Evolutionary conservation across 306 rosid species (phyloP), one percentile per base, ranked within the genome.

Genomic region (Medicago lupulina): DNA sequence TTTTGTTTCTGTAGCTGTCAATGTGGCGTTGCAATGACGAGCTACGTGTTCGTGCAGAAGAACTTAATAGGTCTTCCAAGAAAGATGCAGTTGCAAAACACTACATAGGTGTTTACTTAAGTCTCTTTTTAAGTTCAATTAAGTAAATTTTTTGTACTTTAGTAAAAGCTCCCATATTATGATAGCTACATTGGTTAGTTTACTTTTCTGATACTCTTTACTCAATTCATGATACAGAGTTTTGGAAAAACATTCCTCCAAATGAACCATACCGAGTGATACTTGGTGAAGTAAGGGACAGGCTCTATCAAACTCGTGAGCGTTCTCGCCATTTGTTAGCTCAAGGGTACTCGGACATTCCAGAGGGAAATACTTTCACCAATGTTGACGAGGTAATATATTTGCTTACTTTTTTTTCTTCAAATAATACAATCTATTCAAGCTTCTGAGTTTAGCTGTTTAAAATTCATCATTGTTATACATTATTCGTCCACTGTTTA

Each of bases 11-110:
- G 73, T 85, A 96, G 99, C 81, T 96, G 79, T 96, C 99, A 67
- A 96, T 96, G 99, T 96, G 99, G 99, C 99, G 99, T 43, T 92
- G 99, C 90, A 96, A 80, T 19, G 96, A 85, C 74, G 99, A 96
- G 88, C 93, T 96, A 57, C 98, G 96, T 41, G 89, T 73, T 75
- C 86, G 85, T 31, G 97, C 99, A 1, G 98, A 90, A 6, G 82
- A 84, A 67, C 83, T 96, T 75, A 92, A 92, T 79, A 80, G 69
- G 40, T 80, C 92, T 64, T 74, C 92, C 19, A 92, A 85, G 77
- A 90, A 89, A 89, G 96, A 92, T 86, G 92, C 89, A 67, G 97
- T 90, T 86, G 97, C 97, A 64, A 96, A 96, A 76, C 99, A 96
- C 85, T 96, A 92, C 44, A 96, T 96, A 76, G 99, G 99, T 96